Percentiles rank a stretch among this genome's conserved stretches.
Conservation (phyloP, 2,329 filamentous ascomycete genomes). For the Paecilomyces formosus region DNA sequence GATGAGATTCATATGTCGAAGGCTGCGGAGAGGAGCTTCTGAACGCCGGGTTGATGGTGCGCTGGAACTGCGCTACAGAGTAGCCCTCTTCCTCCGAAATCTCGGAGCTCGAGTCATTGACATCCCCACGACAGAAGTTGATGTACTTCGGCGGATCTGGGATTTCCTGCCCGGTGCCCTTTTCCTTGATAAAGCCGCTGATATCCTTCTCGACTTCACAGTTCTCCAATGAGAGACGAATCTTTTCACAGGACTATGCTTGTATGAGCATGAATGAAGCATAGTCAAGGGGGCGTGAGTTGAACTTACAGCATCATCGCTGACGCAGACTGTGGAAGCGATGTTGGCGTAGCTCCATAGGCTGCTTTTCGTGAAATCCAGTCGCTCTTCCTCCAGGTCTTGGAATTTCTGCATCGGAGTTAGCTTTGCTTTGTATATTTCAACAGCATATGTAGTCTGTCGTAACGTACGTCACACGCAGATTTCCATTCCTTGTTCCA, state of each 20-base stretch:
- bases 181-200: slow-evolving; percentile 74
- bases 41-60: slow-evolving; percentile 92
- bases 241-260: slow-evolving; percentile 76
- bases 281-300: background rate
- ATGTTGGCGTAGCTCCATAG: slow-evolving; percentile 98
- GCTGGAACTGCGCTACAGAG: slow-evolving; percentile 90
- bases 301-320: slow-evolving; percentile 66
- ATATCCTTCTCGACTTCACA: slow-evolving; percentile 98
- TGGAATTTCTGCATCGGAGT: slow-evolving; percentile 70
- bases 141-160: slow-evolving; percentile 96
- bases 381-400: slow-evolving; percentile 90
- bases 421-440: slow-evolving; percentile 11
- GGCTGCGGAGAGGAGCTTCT: slow-evolving; percentile 93
- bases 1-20: slow-evolving; percentile 84
- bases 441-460: background rate
- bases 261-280: slow-evolving; percentile 6
- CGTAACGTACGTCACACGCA: slow-evolving; percentile 62
- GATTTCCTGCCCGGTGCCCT: slow-evolving; percentile 91
- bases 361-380: slow-evolving; percentile 97
- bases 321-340: slow-evolving; percentile 93
- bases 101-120: slow-evolving; percentile 71
- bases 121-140: slow-evolving; percentile 86
- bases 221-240: slow-evolving; percentile 83
- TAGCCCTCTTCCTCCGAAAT: slow-evolving; percentile 87
- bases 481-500: slow-evolving; percentile 99